Percentiles rank a stretch among this genome's conserved stretches.
These are phyloP conservation scores for Mycena venus DNA, from an alignment of 768 basidiomycete species.

Conservation along the genomic window DNA sequence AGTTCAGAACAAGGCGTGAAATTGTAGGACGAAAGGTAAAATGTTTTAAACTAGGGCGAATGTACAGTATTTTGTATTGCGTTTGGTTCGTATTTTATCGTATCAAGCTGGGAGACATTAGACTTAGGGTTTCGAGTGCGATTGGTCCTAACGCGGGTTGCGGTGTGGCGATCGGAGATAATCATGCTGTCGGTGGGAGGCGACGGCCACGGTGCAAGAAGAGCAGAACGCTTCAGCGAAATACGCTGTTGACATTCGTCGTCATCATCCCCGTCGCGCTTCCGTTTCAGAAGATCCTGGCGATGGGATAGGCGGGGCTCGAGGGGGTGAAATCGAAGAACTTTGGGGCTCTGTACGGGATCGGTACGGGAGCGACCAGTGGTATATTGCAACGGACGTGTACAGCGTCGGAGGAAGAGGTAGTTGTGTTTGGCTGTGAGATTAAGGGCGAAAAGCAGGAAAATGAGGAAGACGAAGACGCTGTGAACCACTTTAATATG, in stretches of 20 bases:
- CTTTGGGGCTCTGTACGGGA: background rate
- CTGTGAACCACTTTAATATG: background rate
- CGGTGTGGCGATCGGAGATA: background rate
- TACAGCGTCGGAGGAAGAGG: background rate
- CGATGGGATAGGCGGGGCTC: background rate
- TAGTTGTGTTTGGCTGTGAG: background rate
- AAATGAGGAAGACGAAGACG: background rate
- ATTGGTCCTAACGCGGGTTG: background rate
- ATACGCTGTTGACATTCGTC: constrained; percentile 2
- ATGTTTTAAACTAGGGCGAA: background rate
- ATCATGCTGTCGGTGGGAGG: background rate
- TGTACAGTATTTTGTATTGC: background rate
- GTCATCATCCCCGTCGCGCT: constrained; percentile 4
- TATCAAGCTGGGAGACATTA: background rate
- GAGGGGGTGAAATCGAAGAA: background rate
- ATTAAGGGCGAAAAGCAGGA: background rate
- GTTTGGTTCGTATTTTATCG: background rate
- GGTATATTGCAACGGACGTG: background rate
- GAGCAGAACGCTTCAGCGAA: background rate
- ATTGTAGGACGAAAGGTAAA: too few relatives aligned
- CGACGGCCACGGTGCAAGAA: background rate
- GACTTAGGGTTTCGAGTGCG: background rate
- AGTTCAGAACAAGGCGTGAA: too few relatives aligned
- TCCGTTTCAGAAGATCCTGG: constrained; percentile 6
- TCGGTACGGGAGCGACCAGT: background rate